Percentiles rank a stretch among this genome's conserved stretches.
These are phyloP conservation scores for Coleophoma cylindrospora DNA, from an alignment of 2,329 filamentous ascomycete species.

Conservation along the genomic window DNA sequence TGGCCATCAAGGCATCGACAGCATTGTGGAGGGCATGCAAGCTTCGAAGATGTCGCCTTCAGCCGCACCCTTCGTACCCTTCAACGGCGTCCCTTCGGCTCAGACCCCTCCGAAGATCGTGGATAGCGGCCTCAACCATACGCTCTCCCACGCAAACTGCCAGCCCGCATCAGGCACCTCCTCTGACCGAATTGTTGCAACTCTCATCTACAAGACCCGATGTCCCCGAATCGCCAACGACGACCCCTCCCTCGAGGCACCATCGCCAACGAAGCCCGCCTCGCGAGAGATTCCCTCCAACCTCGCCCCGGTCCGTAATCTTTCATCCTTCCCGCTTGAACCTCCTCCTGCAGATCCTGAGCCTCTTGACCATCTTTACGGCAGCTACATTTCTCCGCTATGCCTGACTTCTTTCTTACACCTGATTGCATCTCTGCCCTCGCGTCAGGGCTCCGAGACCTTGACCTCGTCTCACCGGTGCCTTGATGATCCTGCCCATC, in stretches of 20 bases:
- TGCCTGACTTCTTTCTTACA: constrained; percentile 63
- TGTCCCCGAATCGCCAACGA: constrained; percentile 26
- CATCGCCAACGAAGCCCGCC: constrained; percentile 18
- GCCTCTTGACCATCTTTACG: constrained; percentile 60
- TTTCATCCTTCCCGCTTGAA: constrained; percentile 56
- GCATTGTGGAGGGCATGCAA: constrained; percentile 53
- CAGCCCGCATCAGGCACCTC: constrained; percentile 43
- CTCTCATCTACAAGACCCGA: constrained; percentile 55
- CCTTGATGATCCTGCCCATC: constrained; percentile 54
- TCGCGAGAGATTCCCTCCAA: constrained; percentile 24
- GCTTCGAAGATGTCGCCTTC: constrained; percentile 32
- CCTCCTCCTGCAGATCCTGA: constrained; percentile 47
- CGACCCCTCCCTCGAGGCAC: constrained; percentile 31
- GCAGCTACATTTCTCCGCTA: constrained; percentile 59
- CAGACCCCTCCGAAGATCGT: constrained; percentile 55
- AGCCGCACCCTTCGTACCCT: constrained; percentile 38
- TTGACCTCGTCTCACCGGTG: constrained; percentile 59
- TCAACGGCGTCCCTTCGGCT: constrained; percentile 56
- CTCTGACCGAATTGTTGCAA: constrained; percentile 52
- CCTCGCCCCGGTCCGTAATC: constrained; percentile 53
- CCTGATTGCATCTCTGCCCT: constrained; percentile 58
- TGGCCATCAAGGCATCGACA: constrained; percentile 58
- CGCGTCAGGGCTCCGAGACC: constrained; percentile 43
- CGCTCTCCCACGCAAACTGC: constrained; percentile 59
- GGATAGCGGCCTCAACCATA: constrained; percentile 57